These are phyloP conservation scores for Tuber magnatum DNA, from an alignment of 495 filamentous ascomycete species.

Conservation along the genomic window DNA sequence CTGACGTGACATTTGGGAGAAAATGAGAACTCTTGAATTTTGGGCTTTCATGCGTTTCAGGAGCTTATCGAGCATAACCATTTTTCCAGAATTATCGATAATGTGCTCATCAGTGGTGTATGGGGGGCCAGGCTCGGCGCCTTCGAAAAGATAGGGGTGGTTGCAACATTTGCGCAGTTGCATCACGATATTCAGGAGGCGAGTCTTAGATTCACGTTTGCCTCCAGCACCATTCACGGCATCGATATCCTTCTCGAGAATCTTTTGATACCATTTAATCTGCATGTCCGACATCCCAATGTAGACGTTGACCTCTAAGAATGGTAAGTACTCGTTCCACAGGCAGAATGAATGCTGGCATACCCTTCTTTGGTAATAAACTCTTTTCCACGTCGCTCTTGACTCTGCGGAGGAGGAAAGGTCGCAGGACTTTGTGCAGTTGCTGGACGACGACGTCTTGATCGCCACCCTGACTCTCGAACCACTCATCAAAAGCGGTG, in stretches of 20 bases:
- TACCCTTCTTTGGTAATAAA: constrained; percentile 78
- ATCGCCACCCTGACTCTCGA: constrained; percentile 76
- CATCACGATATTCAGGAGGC: constrained; percentile 99
- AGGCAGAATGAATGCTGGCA: constrained; percentile 9
- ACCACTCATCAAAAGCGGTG: constrained; percentile 98
- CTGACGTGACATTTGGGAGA: constrained; percentile 98
- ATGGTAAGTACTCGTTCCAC: constrained; percentile 13
- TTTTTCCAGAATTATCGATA: constrained; percentile 88
- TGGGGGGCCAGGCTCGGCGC: constrained; percentile 92
- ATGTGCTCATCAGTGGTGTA: constrained; percentile 98
- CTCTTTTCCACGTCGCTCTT: constrained; percentile 99
- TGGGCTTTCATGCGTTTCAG: constrained; percentile 72
- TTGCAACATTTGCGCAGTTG: constrained; percentile 99
- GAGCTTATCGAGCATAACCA: constrained; percentile 94
- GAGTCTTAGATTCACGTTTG: constrained; percentile 96
- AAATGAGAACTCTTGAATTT: constrained; percentile 90
- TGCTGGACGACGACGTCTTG: constrained; percentile 97
- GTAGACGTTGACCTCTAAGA: constrained; percentile 77
- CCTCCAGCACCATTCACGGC: constrained; percentile 96
- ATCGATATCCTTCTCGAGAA: constrained; percentile 97
- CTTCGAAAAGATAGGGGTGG: constrained; percentile 97
- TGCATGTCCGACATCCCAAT: constrained; percentile 99
- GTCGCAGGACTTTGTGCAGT: constrained; percentile 83
- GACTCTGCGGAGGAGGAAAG: constrained; percentile 90
- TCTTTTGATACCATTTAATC: constrained; percentile 98